Conservation (phyloP, 208 protist species). For the Wallacemonas sp. region DNA sequence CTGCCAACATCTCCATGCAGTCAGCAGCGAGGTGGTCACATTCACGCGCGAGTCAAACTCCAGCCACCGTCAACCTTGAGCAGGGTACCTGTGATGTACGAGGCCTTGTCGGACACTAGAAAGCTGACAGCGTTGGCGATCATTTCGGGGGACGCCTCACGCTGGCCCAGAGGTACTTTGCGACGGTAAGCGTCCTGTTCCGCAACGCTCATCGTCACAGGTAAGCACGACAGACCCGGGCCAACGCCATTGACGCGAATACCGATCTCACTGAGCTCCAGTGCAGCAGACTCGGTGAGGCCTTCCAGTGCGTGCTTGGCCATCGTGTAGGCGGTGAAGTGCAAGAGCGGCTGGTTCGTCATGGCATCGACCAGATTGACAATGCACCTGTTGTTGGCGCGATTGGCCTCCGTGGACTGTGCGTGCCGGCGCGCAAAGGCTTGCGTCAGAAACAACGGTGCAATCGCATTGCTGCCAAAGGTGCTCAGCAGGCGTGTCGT, state of each 20-base stretch:
- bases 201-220: conserved; percentile 34
- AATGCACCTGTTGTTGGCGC: conserved; percentile 31
- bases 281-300: conserved; percentile 62
- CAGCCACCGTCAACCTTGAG: conserved; percentile 75
- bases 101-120: conserved; percentile 53
- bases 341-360: conserved; percentile 50
- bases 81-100: conserved; percentile 65
- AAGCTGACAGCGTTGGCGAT: conserved; percentile 64
- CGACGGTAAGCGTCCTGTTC: conserved; percentile 37
- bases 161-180: conserved; percentile 63
- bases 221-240: conserved; percentile 55
- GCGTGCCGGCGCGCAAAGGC: conserved; percentile 43
- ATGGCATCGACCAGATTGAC: conserved; percentile 79
- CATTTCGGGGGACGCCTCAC: conserved; percentile 48
- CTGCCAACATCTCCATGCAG: no score
- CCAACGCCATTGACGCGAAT: conserved; percentile 79
- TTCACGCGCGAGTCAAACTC: conserved; percentile 61
- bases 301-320: conserved; percentile 69
- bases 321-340: conserved; percentile 80
- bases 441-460: conserved; percentile 59
- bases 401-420: conserved; percentile 17
- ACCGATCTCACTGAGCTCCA: conserved; percentile 57
- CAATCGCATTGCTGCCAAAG: conserved; percentile 77
- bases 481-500: conserved; percentile 31
- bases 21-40: no score